These are phyloP conservation scores for Apostasia shenzhenica DNA, from an alignment of 106 monocot species.

Conservation along the genomic window DNA sequence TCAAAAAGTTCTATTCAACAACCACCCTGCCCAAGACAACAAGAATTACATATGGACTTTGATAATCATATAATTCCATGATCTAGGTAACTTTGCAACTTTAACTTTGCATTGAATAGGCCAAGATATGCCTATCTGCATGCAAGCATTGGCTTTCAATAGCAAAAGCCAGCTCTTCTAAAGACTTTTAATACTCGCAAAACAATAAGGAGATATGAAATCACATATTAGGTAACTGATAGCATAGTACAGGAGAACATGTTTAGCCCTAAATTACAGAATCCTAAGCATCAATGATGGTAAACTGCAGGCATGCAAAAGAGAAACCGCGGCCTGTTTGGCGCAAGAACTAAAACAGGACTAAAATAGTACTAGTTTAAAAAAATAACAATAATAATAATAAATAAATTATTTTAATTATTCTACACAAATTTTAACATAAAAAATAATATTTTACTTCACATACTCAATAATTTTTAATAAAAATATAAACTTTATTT, in stretches of 20 bases:
- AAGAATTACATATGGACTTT: not conserved
- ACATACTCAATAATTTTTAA: too few species aligned
- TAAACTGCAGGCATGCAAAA: not conserved
- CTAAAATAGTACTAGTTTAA: too few species aligned
- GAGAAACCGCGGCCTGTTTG: too few species aligned
- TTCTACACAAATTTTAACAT: too few species aligned
- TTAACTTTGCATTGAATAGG: conserved; percentile 78
- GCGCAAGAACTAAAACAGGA: too few species aligned
- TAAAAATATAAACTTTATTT: too few species aligned
- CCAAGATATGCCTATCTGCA: conserved; percentile 96
- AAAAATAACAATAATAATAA: too few species aligned
- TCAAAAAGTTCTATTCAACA: not conserved
- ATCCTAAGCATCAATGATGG: not conserved
- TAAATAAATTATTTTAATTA: too few species aligned
- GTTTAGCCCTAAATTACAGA: not conserved
- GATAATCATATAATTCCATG: conserved; percentile 11
- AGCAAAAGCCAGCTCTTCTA: conserved; percentile 15
- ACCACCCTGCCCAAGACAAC: not conserved
- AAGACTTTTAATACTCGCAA: not conserved
- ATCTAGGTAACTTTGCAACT: conserved; percentile 63
- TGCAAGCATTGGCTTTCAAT: conserved; percentile 26
- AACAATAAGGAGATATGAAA: not conserved
- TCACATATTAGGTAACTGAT: not conserved
- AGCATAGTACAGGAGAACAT: too few species aligned
- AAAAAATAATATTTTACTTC: too few species aligned